These are phyloP conservation scores for Picea abies DNA, from an alignment of 83 land plant genomes.

Conservation along the genomic window DNA sequence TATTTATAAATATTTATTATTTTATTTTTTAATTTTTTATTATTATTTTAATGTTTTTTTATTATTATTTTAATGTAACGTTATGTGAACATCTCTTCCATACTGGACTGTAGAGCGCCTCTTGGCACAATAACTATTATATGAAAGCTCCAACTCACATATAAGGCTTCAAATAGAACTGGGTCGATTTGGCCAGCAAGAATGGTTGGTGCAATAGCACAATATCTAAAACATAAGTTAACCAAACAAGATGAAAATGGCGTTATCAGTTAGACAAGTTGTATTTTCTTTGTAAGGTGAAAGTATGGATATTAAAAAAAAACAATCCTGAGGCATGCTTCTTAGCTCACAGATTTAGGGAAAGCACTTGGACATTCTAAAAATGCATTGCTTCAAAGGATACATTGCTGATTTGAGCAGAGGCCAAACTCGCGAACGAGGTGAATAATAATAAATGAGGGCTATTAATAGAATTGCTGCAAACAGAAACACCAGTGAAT, in stretches of 20 bases:
- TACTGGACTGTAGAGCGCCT: too few species aligned
- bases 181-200: constrained; percentile 84
- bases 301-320: background rate
- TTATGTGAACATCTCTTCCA: too few species aligned
- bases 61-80: too few species aligned
- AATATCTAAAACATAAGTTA: constrained; percentile 55
- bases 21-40: too few species aligned
- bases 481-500: constrained; percentile 16
- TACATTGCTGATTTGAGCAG: constrained; percentile 69
- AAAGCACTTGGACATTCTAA: background rate
- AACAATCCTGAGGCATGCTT: background rate
- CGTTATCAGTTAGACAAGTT: background rate
- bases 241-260: constrained; percentile 17
- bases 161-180: constrained; percentile 83
- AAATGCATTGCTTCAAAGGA: constrained; percentile 32
- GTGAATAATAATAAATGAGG: constrained; percentile 66
- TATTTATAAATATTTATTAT: too few species aligned
- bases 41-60: too few species aligned
- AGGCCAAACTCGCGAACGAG: constrained; percentile 36
- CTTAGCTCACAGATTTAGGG: too few species aligned
- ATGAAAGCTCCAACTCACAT: constrained; percentile 53
- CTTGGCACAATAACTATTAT: background rate
- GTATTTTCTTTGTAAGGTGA: background rate
- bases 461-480: constrained; percentile 73
- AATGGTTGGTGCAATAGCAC: constrained; percentile 84